phyloP scores from a whole-genome alignment of 179 eudicot genomes.

The Silene vulgaris region DNA sequence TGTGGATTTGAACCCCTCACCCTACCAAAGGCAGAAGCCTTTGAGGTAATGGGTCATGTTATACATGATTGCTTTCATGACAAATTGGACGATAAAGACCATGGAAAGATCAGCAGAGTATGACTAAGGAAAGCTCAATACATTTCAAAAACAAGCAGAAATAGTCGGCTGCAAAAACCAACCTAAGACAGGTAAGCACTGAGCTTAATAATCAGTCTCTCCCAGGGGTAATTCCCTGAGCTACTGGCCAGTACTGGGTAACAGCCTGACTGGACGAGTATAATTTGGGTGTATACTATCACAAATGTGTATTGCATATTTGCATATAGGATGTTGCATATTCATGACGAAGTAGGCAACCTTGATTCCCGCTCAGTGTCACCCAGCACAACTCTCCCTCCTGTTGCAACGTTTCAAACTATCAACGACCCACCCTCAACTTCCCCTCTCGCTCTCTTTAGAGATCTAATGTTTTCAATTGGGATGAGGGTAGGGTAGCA shows the following conservation, averaged over 20 bases:
- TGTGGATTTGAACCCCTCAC: not conserved
- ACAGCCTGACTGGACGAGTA: not conserved
- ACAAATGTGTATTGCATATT: not conserved
- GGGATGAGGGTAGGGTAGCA: not conserved
- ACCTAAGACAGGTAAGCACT: not conserved
- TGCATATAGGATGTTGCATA: not conserved
- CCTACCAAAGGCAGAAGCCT: not conserved
- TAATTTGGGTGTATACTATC: too few relatives aligned
- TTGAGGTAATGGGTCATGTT: not conserved
- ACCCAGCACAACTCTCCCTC: not conserved
- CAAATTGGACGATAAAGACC: not conserved
- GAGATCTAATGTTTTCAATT: not conserved
- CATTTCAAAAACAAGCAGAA: not conserved
- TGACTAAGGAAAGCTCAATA: not conserved
- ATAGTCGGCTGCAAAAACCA: not conserved
- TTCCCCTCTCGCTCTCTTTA: not conserved
- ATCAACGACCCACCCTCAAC: not conserved
- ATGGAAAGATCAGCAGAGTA: not conserved
- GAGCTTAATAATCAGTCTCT: not conserved
- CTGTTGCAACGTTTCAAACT: not conserved
- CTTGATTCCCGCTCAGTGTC: not conserved
- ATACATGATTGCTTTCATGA: not conserved
- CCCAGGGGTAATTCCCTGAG: not conserved
- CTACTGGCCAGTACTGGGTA: not conserved
- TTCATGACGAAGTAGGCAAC: not conserved